Evolutionary conservation across 2,329 filamentous ascomycete genomes (phyloP).

Genomic region (Colletotrichum navitas): DNA sequence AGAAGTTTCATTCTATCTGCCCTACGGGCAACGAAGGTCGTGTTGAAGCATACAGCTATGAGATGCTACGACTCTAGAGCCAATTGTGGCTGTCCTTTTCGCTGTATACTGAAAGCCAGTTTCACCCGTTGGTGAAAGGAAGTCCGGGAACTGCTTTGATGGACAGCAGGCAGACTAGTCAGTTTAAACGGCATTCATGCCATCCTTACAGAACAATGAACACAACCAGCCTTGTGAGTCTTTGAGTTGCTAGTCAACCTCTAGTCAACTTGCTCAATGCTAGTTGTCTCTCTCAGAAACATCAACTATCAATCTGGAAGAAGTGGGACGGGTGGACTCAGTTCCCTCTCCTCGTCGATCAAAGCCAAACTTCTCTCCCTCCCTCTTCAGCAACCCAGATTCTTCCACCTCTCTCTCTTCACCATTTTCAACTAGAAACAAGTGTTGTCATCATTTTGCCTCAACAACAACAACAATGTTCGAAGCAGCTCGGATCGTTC

Average conservation of each 20-base stretch:
- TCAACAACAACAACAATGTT: neutral
- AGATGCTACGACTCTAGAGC: no score
- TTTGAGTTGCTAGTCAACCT: neutral
- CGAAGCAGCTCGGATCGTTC: neutral
- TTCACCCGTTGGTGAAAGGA: neutral
- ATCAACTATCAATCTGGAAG: neutral
- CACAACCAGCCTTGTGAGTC: neutral
- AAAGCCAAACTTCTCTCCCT: neutral
- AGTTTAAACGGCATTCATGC: no score
- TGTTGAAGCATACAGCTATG: neutral
- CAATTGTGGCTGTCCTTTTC: neutral
- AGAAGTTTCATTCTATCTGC: neutral
- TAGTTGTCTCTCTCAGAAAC: neutral
- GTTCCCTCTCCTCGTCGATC: neutral
- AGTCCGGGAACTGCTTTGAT: neutral
- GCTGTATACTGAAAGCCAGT: neutral
- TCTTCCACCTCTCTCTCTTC: neutral
- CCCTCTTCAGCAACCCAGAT: neutral
- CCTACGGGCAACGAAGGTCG: rapidly evolving
- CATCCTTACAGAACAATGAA: no score
- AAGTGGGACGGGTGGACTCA: neutral
- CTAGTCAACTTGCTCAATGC: neutral
- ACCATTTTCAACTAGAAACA: neutral
- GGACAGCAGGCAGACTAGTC: neutral
- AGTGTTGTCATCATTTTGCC: neutral